These are phyloP conservation scores for Cardamine occulta DNA, from an alignment of 345 rosid species.

Conservation along the genomic window DNA sequence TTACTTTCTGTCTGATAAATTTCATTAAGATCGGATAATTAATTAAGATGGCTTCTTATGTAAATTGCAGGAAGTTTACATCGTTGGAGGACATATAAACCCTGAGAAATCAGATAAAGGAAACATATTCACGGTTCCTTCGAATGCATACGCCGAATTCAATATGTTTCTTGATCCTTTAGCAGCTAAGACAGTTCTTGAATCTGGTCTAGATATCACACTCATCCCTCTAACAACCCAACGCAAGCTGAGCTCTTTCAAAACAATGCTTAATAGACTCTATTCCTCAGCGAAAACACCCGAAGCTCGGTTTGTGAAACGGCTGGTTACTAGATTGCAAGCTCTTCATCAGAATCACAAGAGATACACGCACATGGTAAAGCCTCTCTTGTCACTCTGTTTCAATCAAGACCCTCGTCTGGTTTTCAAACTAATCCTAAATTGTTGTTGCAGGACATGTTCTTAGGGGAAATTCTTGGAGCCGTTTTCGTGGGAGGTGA, in stretches of 20 bases:
- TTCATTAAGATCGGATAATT: neutral
- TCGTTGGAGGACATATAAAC: conserved; percentile 85
- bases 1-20: neutral
- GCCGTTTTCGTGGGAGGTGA: conserved; percentile 61
- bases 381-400: neutral
- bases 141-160: conserved; percentile 69
- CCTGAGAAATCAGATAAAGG: conserved; percentile 50
- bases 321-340: conserved; percentile 58
- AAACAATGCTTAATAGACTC: conserved; percentile 45
- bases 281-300: conserved; percentile 49
- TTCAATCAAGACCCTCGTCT: neutral
- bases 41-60: conserved; percentile 1
- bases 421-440: conserved; percentile 17
- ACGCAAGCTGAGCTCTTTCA: conserved; percentile 54
- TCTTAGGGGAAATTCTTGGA: conserved; percentile 85
- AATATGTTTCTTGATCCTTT: conserved; percentile 89
- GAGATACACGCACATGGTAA: conserved; percentile 74
- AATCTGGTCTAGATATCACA: conserved; percentile 64
- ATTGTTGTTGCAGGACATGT: conserved; percentile 58
- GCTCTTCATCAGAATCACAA: conserved; percentile 51
- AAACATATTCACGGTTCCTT: conserved; percentile 56
- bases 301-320: conserved; percentile 57
- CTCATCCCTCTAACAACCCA: conserved; percentile 73
- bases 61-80: conserved; percentile 61
- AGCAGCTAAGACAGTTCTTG: conserved; percentile 73